Evolutionary conservation across 2,329 filamentous ascomycete genomes (phyloP).

Genomic region (Pestalotiopsis sp.): DNA sequence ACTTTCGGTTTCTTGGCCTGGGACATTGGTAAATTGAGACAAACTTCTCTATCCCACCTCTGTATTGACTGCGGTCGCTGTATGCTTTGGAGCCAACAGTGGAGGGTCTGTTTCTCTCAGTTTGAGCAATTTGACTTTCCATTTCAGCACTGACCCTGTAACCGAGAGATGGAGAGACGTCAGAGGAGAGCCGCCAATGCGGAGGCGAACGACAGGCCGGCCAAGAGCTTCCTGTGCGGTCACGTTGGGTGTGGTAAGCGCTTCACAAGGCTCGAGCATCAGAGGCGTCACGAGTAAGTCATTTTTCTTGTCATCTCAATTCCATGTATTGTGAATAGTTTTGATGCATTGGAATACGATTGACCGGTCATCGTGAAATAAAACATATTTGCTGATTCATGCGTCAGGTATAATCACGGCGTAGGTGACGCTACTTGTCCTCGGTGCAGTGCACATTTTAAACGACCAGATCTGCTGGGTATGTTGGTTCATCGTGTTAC

Average conservation of each 20-base stretch:
- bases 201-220: conserved; percentile 13
- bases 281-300: conserved; percentile 50
- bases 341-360: not conserved
- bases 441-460: conserved; percentile 61
- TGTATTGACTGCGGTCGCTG: not conserved
- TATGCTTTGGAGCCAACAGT: not conserved
- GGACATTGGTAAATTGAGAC: not conserved
- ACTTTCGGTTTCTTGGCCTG: not conserved
- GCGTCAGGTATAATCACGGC: conserved; percentile 47
- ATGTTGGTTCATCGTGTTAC: conserved; percentile 19
- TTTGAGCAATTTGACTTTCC: not conserved
- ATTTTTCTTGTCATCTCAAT: not conserved
- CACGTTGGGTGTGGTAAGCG: conserved; percentile 49
- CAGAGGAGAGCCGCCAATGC: conserved; percentile 14
- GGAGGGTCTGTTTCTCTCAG: not conserved
- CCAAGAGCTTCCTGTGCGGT: conserved; percentile 33
- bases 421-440: conserved; percentile 54
- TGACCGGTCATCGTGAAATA: not conserved
- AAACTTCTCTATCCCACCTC: conserved; percentile 2
- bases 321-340: not conserved
- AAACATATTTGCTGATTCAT: not conserved
- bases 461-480: conserved; percentile 59
- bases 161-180: conserved; percentile 19
- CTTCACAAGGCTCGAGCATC: conserved; percentile 58
- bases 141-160: not conserved